Base-by-base conservation (phyloP, 805 yeast species). In the Saitoella complicata region DNA sequence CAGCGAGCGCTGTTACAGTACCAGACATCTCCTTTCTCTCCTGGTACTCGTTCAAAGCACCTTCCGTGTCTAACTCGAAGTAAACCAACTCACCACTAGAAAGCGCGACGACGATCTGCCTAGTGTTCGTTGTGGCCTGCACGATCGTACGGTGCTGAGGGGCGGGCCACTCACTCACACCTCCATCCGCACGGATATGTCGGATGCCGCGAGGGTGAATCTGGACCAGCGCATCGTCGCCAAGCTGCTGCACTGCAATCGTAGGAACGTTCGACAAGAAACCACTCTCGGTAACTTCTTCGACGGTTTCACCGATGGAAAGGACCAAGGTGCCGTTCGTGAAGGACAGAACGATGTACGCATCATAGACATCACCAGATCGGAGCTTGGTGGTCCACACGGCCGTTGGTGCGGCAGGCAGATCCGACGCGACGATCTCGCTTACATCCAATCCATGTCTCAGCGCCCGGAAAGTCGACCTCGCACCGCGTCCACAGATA, bases 301-400 rank as follows among this genome's bases (percentile, higher is more conserved):
- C 86, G 2, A 83, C 83, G 0, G 74, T 75, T 51, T 82, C 94
- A 6, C 91, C 93, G 42, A 84, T 76, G 2, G 80, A 70, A 11
- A 91, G 60, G 0, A 85, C 80, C 46, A 81, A 65, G 0, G 95
- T 84, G 3, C 78, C 71, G 41, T 76, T 78, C 21, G 71, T 59
- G 51, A 78, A 72, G 1, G 88, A 68, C 3, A 85, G 63, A 2
- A 84, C 74, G 47, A 85, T 69, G 51, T 74, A 80, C 44, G 72
- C 71, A 54, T 82, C 87, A 53, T 58, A 68, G 5, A 53, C 55
- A 39, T 78, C 77, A 5, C 58, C 58, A 1, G 59, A 50, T 2
- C 60, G 54, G 4, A 71, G 54, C 51, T 71, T 74, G 3, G 83
- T 68, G 0, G 93, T 75, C 71, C 78, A 82, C 0, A 86, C 71